Base-by-base conservation (phyloP, 2,329 filamentous ascomycete species). In the Aaosphaeria pasadenensis region DNA sequence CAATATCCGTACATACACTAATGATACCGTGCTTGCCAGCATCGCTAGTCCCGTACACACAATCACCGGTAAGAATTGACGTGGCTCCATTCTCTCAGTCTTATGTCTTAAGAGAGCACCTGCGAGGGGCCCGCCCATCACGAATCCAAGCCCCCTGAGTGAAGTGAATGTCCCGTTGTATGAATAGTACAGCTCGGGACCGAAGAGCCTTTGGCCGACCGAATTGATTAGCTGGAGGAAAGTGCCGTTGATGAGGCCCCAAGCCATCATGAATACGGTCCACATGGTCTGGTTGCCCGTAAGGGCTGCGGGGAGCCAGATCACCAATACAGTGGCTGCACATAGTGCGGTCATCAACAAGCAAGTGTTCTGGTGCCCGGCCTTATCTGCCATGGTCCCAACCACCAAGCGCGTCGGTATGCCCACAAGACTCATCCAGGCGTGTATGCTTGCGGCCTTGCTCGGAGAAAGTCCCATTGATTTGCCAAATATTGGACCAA, bases 341-440 rank as follows among this genome's bases (percentile, higher is more conserved):
- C 52, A 60, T 7, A 50, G 41, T 2, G 36, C 35, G 11, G 50
- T 57, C 6, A 71, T 74, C 13, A 75, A 13, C 4, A 77, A 61
- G 4, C 80, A 63, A 30, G 72, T 72, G 52, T 80, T 79, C 50
- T 77, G 74, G 28, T 77, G 69, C 1, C 77, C 77, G 3, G 74
- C 59, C 4, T 67, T 68, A 56, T 80, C 77, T 28, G 75, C 75
- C 0, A 72, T 68, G 44, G 71, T 74, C 4, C 77, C 77, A 1
- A 71, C 69, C 5, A 72, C 41, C 3, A 79, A 57, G n/a, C 75
- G 71, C 11, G 71, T 69, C 0, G 69, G 65, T 5, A 75, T 70
- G 47, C 78, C 78, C 32, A 78, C 69, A 5, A 67, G 74, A 53
- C 75, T 79, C 52, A 67, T 71, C 28, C 71, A 60, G 5, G 77